Conservation (phyloP, 805 yeast genomes). For the Jamesozyma rosinii region DNA sequence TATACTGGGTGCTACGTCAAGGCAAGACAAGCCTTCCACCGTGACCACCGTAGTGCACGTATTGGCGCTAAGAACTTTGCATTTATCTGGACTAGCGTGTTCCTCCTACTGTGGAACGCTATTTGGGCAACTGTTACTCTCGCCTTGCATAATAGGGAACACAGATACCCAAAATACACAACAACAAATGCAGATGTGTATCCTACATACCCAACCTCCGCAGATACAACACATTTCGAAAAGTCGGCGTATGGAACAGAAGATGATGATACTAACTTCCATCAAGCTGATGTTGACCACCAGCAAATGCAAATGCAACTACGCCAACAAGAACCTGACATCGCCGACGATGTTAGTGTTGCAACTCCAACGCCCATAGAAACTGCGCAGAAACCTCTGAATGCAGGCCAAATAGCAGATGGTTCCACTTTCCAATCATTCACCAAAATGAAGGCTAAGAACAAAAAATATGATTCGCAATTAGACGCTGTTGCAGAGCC, state of each 20-base stretch:
- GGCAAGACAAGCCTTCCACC: constrained; percentile 41
- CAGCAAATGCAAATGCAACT: neutral
- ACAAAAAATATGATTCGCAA: neutral
- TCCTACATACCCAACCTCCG: constrained; percentile 1
- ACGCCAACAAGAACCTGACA: too few species aligned
- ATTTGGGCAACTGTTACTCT: constrained; percentile 17
- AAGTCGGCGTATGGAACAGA: neutral
- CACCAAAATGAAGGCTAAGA: neutral
- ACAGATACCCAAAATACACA: constrained; percentile 3
- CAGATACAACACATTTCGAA: constrained; percentile 1
- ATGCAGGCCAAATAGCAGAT: too few species aligned
- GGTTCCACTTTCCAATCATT: neutral
- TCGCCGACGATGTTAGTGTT: too few species aligned
- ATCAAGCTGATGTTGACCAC: too few species aligned
- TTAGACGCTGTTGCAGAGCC: neutral
- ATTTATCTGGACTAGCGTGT: constrained; percentile 45
- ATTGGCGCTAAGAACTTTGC: constrained; percentile 47
- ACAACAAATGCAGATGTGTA: neutral
- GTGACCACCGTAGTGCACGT: constrained; percentile 35
- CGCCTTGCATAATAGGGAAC: constrained; percentile 7
- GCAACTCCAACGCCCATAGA: neutral
- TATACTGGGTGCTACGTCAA: constrained; percentile 48
- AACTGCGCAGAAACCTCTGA: neutral
- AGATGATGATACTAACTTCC: too few species aligned
- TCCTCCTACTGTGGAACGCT: constrained; percentile 13